A percentile compares a stretch with the other conserved stretches of the same genome.
Conservation (phyloP, 331 rosid species). For the Cydonia oblonga region DNA sequence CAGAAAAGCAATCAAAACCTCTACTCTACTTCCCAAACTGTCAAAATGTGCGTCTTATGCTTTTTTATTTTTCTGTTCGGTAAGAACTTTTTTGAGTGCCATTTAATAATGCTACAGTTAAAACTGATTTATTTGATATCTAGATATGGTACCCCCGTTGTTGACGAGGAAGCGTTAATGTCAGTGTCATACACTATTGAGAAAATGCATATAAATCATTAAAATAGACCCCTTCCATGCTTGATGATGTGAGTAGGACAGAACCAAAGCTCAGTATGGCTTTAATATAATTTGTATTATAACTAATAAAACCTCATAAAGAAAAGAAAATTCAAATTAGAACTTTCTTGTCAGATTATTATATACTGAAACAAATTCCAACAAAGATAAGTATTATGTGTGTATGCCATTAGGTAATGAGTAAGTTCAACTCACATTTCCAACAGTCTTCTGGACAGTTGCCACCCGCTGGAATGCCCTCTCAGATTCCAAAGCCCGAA, state of each 20-base stretch:
- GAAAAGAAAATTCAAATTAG: not conserved
- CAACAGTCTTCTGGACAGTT: conserved; percentile 71
- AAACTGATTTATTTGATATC: not conserved
- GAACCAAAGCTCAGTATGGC: not conserved
- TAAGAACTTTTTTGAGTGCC: not conserved
- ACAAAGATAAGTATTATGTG: not conserved
- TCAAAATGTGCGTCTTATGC: not conserved
- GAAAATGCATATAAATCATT: not conserved
- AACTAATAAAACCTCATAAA: not conserved
- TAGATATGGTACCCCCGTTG: not conserved
- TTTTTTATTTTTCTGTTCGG: not conserved
- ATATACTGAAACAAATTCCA: not conserved
- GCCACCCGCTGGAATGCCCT: conserved; percentile 96
- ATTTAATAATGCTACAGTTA: not conserved
- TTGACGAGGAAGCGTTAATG: not conserved
- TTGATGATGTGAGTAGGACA: not conserved
- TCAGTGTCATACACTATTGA: not conserved
- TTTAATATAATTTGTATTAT: not conserved
- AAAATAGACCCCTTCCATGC: not conserved
- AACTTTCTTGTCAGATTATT: not conserved
- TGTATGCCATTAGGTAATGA: conserved; percentile 9
- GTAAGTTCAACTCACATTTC: conserved; percentile 56
- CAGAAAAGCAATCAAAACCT: not conserved
- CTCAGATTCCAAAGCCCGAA: conserved; percentile 89
- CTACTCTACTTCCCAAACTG: not conserved